Percentiles rank a stretch among this genome's conserved stretches.
phyloP scores from a whole-genome alignment of 2,329 filamentous ascomycete genomes.

The Colletotrichum noveboracense region DNA sequence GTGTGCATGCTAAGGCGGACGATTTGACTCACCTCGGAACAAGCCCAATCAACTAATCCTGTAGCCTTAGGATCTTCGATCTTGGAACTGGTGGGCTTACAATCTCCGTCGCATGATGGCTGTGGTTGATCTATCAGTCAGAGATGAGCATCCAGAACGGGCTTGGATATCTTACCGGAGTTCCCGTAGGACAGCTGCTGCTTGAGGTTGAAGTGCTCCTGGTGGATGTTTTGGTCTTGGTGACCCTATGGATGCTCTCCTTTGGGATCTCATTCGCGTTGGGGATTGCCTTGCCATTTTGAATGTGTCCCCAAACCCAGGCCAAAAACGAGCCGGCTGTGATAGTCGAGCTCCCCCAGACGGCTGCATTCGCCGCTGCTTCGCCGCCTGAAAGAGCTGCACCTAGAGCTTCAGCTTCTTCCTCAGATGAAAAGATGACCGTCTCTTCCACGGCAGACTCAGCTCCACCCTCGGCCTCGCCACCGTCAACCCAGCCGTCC shows the following conservation, averaged over 20 bases:
- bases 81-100: rapidly evolving
- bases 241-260: neutral
- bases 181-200: neutral
- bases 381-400: neutral
- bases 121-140: neutral
- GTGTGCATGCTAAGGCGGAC: too few relatives aligned
- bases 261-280: neutral
- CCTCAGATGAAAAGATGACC: neutral
- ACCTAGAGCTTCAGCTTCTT: neutral
- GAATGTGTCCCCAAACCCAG: neutral
- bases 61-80: neutral
- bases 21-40: neutral
- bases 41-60: neutral
- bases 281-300: neutral
- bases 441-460: neutral
- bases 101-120: neutral
- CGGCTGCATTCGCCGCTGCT: neutral
- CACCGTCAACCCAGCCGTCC: neutral
- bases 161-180: neutral
- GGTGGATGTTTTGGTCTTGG: neutral
- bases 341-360: neutral
- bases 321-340: neutral
- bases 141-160: neutral
- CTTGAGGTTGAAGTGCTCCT: neutral
- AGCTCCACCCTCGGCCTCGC: neutral